phyloP scores from a whole-genome alignment of 208 protist genomes.

The Leishmania arabica region DNA sequence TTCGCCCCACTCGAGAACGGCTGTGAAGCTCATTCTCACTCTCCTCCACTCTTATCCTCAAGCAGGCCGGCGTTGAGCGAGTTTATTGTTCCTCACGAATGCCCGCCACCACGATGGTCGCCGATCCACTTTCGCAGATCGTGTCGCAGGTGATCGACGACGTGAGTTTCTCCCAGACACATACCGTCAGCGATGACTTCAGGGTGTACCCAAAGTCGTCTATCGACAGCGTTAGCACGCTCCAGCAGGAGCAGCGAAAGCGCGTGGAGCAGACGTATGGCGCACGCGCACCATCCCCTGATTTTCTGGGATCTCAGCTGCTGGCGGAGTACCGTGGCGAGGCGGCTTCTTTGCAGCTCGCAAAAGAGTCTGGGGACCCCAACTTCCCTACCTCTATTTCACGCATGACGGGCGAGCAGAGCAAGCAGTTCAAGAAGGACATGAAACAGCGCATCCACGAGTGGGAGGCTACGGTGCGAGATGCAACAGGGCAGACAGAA shows the following conservation, averaged over 20 bases:
- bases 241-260: conserved; percentile 80
- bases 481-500: conserved; percentile 63
- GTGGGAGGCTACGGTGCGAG: conserved; percentile 77
- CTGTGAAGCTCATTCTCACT: neutral
- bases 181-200: conserved; percentile 79
- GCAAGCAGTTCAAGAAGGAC: conserved; percentile 78
- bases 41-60: neutral
- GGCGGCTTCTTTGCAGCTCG: conserved; percentile 59
- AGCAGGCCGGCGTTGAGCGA: neutral
- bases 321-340: conserved; percentile 76
- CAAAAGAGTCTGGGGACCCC: conserved; percentile 50
- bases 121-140: conserved; percentile 27
- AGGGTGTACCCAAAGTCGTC: conserved; percentile 63
- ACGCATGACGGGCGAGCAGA: conserved; percentile 61
- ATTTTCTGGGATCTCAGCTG: conserved; percentile 71
- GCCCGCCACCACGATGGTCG: conserved; percentile 18
- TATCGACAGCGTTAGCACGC: conserved; percentile 62
- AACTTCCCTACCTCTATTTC: conserved; percentile 39
- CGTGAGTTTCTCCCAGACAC: conserved; percentile 75
- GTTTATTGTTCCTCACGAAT: neutral
- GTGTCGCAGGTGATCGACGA: conserved; percentile 52
- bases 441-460: conserved; percentile 92
- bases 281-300: conserved; percentile 44
- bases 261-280: conserved; percentile 74
- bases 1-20: neutral